Evolutionary conservation across 208 protist species (phyloP).

Genomic region (Crithidia fasciculata): DNA sequence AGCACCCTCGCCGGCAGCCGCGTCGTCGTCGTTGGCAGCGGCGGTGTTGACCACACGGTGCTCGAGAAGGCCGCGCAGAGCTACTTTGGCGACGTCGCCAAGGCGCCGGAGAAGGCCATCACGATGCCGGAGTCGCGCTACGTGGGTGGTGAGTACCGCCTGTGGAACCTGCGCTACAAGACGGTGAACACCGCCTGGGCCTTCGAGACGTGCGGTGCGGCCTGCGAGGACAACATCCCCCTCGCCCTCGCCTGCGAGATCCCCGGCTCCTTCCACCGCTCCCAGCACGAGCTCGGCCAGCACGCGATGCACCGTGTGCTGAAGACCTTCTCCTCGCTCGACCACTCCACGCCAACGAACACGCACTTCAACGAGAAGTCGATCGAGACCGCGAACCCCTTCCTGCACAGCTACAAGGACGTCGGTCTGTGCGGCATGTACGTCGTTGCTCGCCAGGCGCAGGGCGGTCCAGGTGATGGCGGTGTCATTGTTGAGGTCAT

Average conservation of each 20-base stretch:
- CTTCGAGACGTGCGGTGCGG: conserved; percentile 90
- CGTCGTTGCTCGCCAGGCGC: conserved; percentile 71
- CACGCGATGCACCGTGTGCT: conserved; percentile 88
- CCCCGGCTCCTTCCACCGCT: conserved; percentile 87
- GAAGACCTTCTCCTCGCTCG: conserved; percentile 89
- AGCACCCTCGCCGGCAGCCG: conserved; percentile 92
- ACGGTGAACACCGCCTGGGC: conserved; percentile 86
- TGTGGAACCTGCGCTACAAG: conserved; percentile 91
- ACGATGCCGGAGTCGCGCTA: conserved; percentile 65
- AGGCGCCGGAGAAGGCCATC: conserved; percentile 26
- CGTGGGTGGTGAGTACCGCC: conserved; percentile 86
- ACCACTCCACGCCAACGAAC: conserved; percentile 89
- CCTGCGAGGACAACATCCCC: conserved; percentile 84
- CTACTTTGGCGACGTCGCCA: conserved; percentile 87
- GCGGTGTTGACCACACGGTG: conserved; percentile 95
- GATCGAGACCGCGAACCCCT: conserved; percentile 87
- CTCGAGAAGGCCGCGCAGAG: conserved; percentile 92
- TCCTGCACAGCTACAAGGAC: conserved; percentile 90
- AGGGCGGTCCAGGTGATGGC: conserved; percentile 64
- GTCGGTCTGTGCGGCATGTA: conserved; percentile 90
- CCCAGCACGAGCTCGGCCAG: conserved; percentile 87
- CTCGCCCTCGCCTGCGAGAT: conserved; percentile 89
- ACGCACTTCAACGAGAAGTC: conserved; percentile 90
- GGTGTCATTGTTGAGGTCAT: conserved; percentile 84
- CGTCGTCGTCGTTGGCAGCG: conserved; percentile 96